Conservation (phyloP, 2,329 filamentous ascomycete genomes). For the Nemania abortiva region DNA sequence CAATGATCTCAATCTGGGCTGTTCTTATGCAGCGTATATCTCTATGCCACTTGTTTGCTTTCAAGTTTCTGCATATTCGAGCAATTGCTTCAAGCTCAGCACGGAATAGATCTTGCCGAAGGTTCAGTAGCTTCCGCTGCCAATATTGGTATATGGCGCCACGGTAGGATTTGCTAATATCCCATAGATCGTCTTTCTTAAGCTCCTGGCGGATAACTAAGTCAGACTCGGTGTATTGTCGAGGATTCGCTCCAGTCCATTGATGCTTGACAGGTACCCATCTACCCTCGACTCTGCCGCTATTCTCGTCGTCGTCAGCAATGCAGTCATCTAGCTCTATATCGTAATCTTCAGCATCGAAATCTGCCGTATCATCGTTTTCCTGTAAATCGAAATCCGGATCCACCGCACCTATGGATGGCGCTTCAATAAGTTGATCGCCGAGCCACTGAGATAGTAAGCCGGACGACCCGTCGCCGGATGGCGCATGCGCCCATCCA, state of each 20-base stretch:
- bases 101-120: slow-evolving; percentile 61
- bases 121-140: slow-evolving; percentile 64
- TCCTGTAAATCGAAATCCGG: slow-evolving; percentile 48
- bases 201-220: slow-evolving; percentile 52
- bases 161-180: slow-evolving; percentile 66
- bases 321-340: slow-evolving; percentile 53
- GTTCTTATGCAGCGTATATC: slow-evolving; percentile 61
- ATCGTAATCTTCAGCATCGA: slow-evolving; percentile 66
- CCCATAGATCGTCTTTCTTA: slow-evolving; percentile 67
- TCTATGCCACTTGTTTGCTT: slow-evolving; percentile 68
- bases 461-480: slow-evolving; percentile 36
- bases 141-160: slow-evolving; percentile 76
- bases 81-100: slow-evolving; percentile 63
- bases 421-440: slow-evolving; percentile 57
- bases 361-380: slow-evolving; percentile 67
- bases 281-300: slow-evolving; percentile 59
- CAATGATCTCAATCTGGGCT: slow-evolving; percentile 64
- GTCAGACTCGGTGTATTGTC: slow-evolving; percentile 41
- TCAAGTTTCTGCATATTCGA: slow-evolving; percentile 63
- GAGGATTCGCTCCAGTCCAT: slow-evolving; percentile 53
- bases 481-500: slow-evolving; percentile 45
- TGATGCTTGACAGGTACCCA: slow-evolving; percentile 58
- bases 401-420: slow-evolving; percentile 39
- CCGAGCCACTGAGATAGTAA: slow-evolving; percentile 69
- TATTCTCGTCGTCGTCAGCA: slow-evolving; percentile 52